Evolutionary conservation across 1,139 yeast species (phyloP).

Genomic region (Kluyveromyces marxianus): DNA sequence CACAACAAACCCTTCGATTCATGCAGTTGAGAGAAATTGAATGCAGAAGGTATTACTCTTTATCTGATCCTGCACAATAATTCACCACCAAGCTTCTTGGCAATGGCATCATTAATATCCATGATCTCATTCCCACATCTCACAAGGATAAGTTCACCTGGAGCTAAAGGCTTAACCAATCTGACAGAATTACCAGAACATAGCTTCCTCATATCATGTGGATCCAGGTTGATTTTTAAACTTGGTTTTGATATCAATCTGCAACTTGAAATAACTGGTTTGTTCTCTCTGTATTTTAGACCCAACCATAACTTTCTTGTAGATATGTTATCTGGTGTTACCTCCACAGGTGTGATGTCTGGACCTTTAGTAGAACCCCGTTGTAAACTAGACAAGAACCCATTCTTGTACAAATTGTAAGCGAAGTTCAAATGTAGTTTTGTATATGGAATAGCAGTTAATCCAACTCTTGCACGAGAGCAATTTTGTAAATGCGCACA

Average conservation of each 20-base stretch:
- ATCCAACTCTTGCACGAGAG: conserved; percentile 61
- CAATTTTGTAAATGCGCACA: conserved; percentile 91
- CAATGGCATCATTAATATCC: conserved; percentile 80
- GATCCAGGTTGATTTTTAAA: conserved; percentile 56
- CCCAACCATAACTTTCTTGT: conserved; percentile 89
- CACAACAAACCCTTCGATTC: no score
- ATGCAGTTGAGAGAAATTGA: no score
- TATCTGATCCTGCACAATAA: conserved; percentile 73
- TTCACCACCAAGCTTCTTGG: conserved; percentile 64
- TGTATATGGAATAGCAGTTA: conserved; percentile 80
- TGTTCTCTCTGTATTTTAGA: conserved; percentile 74
- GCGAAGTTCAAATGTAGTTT: conserved; percentile 79
- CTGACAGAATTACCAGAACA: conserved; percentile 74
- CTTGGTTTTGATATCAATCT: conserved; percentile 80
- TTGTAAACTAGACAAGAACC: conserved; percentile 77
- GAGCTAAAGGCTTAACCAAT: conserved; percentile 71
- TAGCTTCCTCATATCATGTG: conserved; percentile 60
- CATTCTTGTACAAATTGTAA: conserved; percentile 80
- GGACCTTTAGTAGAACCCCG: conserved; percentile 91
- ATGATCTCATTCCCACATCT: conserved; percentile 46
- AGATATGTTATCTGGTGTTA: conserved; percentile 80
- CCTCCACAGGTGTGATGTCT: conserved; percentile 63
- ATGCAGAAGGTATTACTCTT: neutral
- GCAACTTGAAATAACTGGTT: conserved; percentile 67
- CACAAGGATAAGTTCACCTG: conserved; percentile 82